Base-by-base conservation (phyloP, 306 rosid species). In the Trichosanthes truncata region DNA sequence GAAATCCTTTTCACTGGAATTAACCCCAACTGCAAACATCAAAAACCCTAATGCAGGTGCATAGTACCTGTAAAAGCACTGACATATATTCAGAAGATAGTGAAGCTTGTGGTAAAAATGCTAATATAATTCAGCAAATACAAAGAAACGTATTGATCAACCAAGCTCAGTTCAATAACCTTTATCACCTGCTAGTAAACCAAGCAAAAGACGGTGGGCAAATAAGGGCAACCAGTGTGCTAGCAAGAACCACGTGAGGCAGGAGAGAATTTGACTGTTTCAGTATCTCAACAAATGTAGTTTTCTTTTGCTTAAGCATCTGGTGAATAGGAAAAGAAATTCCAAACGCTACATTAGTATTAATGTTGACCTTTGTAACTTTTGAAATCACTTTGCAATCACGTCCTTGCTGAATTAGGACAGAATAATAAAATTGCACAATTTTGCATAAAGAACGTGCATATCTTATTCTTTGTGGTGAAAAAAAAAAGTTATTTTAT, bases 1-100 rank as follows among this genome's bases (percentile, higher is more conserved):
- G 78, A 92, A 94, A 82, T 94, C 98, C 48, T 83, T 91, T 81
- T 94, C 97, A 57, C 91, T 89, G 78, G 98, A 94, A 87, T 94
- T 94, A 79, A 94, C 96, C 81, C 98, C 98, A 52, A 94, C 98
- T 56, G 98, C 97, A 72, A 94, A 94, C 98, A 94, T 92, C 89
- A 94, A 84, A 89, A 94, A 90, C 77, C 98, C 98, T 59, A 94
- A 90, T 65, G 98, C 97, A 62, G 98, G 97, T 57, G 98, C 97
- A 83, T 89, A 91, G 89, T 91, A 94, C 88, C 98, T 94, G 89
- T 83, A 81, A 79, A 51, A 53, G 13, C 61, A 13, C 62, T 48
- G 78, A 56, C 9, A 79, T 51, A 31, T 7, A 71, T 62, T 17
- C 51, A 45, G 40, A 66, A 74, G 60, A 74, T 49, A 78, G 77